Percentiles rank a stretch among this genome's conserved stretches.
phyloP scores from a whole-genome alignment of 106 monocot species.

The Iris macrosiphon region DNA sequence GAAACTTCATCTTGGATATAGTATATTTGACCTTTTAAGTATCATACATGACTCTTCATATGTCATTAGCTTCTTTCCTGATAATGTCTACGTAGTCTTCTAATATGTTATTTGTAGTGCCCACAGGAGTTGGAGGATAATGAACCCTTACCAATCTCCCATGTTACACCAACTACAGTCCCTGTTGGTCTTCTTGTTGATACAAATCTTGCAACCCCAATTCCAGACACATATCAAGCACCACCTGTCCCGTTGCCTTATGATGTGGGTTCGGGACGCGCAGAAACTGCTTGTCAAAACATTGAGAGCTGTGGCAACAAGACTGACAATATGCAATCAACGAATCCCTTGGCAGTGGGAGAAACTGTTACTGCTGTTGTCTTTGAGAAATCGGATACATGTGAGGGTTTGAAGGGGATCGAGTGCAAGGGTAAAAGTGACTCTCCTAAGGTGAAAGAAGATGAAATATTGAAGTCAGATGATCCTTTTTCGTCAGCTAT shows the following conservation, averaged over 20 bases:
- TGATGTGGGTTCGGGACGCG: conserved; percentile 24
- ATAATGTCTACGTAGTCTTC: too few relatives aligned
- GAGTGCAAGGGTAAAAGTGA: conserved; percentile 30
- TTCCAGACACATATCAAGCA: conserved; percentile 48
- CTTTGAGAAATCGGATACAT: conserved; percentile 18
- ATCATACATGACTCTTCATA: too few relatives aligned
- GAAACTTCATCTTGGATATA: too few relatives aligned
- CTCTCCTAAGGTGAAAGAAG: conserved; percentile 21
- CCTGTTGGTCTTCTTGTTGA: conserved; percentile 42
- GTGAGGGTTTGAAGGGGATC: conserved; percentile 23
- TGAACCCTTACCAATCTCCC: conserved; percentile 39
- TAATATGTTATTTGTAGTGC: conserved; percentile 29
- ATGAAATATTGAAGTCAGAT: conserved; percentile 24
- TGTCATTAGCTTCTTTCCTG: too few relatives aligned
- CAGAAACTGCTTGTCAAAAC: conserved; percentile 21
- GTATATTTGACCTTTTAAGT: too few relatives aligned
- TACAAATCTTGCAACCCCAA: conserved; percentile 48
- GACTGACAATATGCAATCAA: conserved; percentile 16
- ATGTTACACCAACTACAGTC: conserved; percentile 25
- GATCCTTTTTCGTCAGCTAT: conserved; percentile 9
- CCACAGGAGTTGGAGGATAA: conserved; percentile 54
- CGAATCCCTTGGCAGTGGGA: conserved; percentile 8
- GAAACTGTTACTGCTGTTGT: conserved; percentile 7
- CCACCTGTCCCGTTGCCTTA: conserved; percentile 57
- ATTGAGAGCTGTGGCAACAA: conserved; percentile 24